Conservation (phyloP, 768 basidiomycete species). For the Amanita molliuscula region DNA sequence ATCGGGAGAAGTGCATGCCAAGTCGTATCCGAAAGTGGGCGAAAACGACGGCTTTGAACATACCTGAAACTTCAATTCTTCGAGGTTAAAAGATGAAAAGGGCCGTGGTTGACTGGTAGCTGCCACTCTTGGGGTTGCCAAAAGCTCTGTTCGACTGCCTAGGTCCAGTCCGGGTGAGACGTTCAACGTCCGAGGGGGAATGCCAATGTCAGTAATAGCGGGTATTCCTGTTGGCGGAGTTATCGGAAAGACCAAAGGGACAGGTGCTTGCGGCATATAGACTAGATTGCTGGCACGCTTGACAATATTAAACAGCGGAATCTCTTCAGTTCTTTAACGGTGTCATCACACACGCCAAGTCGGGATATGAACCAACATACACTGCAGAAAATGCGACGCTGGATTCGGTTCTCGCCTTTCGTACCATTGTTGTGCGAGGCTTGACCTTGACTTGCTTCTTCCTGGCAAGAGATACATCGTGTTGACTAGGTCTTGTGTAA, state of each 20-base stretch:
- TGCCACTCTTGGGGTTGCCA: not conserved
- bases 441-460: constrained; percentile 1
- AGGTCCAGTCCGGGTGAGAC: not conserved
- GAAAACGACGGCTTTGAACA: not conserved
- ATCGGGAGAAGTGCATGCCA: not conserved
- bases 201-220: not conserved
- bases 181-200: not conserved
- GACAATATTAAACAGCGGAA: constrained; percentile 1
- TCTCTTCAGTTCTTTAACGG: not conserved
- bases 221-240: not conserved
- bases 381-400: constrained; percentile 3
- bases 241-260: not conserved
- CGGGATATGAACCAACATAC: not conserved
- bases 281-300: not conserved
- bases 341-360: not conserved
- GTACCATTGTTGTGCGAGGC: not conserved
- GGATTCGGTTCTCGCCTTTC: constrained; percentile 3
- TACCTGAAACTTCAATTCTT: not conserved
- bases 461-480: not conserved
- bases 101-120: not conserved
- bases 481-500: not conserved
- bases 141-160: not conserved
- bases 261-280: not conserved
- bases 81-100: not conserved
- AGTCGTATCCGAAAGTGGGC: not conserved